Evolutionary conservation across 2,329 filamentous ascomycete genomes (phyloP).

Genomic region (Lasiodiplodia sp.): DNA sequence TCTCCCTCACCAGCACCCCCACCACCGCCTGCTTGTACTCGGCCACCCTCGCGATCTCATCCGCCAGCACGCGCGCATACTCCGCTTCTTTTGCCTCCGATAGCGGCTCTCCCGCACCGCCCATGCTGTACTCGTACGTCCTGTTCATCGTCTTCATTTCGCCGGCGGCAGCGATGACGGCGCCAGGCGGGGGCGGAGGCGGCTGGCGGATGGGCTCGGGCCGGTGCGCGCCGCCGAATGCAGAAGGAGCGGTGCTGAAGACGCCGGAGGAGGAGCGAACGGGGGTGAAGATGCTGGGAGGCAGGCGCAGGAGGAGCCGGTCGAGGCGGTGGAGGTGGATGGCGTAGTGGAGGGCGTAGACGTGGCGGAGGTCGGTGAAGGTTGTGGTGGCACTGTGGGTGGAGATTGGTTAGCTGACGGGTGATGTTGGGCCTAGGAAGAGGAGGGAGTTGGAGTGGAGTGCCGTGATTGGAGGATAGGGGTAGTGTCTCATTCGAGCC

Average conservation of each 20-base stretch:
- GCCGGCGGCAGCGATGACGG: neutral
- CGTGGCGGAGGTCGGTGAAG: neutral
- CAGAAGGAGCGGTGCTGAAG: neutral
- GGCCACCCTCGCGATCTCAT: neutral
- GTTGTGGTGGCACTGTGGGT: neutral
- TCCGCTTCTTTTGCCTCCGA: neutral
- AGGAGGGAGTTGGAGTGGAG: neutral
- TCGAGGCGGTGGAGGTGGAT: neutral
- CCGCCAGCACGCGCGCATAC: neutral
- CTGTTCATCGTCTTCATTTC: no score
- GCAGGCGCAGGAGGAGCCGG: neutral
- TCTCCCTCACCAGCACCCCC: neutral
- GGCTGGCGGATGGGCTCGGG: neutral
- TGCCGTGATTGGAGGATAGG: neutral
- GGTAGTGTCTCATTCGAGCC: neutral
- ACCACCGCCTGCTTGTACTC: neutral
- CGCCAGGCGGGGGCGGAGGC: neutral
- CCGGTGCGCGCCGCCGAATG: neutral
- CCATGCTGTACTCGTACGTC: neutral
- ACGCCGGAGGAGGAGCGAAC: neutral
- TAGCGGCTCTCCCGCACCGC: neutral
- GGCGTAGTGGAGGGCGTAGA: neutral
- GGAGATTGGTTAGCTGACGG: neutral
- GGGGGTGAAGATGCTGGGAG: neutral
- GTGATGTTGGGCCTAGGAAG: neutral